Conservation (phyloP, 306 rosid species). For the Malus domestica region ASM211411v1 NC_041796.1:12819501-12820000, state of each 20-base stretch:
- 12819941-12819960: neutral
- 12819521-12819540: neutral
- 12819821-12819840: constrained; percentile 17
- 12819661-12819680: constrained; percentile 18
- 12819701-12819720: neutral
- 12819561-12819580: neutral
- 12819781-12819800: neutral
- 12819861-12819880: neutral
- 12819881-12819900: neutral
- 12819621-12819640: neutral
- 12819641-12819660: constrained; percentile 22
- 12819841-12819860: constrained; percentile 4
- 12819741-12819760: neutral
- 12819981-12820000: constrained; percentile 4
- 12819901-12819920: no score
- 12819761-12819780: neutral
- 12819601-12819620: constrained; percentile 43
- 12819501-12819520: neutral
- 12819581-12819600: neutral
- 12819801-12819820: constrained; percentile 2
- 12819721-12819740: neutral
- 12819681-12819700: neutral
- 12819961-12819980: neutral
- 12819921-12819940: no score
- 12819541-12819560: neutral